Evolutionary conservation across 2,329 filamentous ascomycete genomes (phyloP).

Genomic region (Magnaporthales sp.): DNA sequence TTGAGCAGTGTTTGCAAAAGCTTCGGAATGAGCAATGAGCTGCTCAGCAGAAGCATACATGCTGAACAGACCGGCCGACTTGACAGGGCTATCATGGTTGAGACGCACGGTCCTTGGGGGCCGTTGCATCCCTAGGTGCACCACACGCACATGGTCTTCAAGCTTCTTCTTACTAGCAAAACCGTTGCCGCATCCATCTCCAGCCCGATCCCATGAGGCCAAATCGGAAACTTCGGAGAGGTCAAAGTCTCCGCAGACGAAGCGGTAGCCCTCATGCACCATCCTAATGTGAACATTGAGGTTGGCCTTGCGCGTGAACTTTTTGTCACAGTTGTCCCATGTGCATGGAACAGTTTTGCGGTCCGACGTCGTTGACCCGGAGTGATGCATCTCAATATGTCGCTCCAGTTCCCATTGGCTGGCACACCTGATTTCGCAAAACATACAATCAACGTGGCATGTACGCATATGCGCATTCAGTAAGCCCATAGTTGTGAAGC

Average conservation of each 20-base stretch:
- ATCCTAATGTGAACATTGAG: conserved; percentile 70
- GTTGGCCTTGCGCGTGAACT: conserved; percentile 78
- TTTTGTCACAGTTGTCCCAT: conserved; percentile 59
- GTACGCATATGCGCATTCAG: conserved; percentile 66
- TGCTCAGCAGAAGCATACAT: conserved; percentile 3
- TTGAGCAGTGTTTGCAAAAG: not conserved
- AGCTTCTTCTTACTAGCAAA: conserved; percentile 72
- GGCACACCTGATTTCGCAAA: conserved; percentile 62
- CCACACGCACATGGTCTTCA: conserved; percentile 75
- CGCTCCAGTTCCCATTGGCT: conserved; percentile 60
- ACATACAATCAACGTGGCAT: conserved; percentile 66
- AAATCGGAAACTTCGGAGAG: conserved; percentile 46
- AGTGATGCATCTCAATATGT: conserved; percentile 73
- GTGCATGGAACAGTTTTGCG: conserved; percentile 60
- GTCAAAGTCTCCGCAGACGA: conserved; percentile 67
- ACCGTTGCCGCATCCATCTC: conserved; percentile 52
- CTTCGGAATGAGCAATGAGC: not conserved
- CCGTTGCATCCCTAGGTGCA: conserved; percentile 59
- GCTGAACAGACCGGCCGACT: conserved; percentile 16
- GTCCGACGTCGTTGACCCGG: conserved; percentile 50
- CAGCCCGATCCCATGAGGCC: conserved; percentile 40
- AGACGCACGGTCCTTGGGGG: conserved; percentile 18
- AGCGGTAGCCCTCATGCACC: conserved; percentile 68
- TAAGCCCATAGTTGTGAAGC: conserved; percentile 64
- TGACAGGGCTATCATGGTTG: conserved; percentile 2